A percentile compares a stretch with the other conserved stretches of the same genome.
Conservation (phyloP, 2,329 filamentous ascomycete species). For the Stagonosporopsis tanaceti region DNA sequence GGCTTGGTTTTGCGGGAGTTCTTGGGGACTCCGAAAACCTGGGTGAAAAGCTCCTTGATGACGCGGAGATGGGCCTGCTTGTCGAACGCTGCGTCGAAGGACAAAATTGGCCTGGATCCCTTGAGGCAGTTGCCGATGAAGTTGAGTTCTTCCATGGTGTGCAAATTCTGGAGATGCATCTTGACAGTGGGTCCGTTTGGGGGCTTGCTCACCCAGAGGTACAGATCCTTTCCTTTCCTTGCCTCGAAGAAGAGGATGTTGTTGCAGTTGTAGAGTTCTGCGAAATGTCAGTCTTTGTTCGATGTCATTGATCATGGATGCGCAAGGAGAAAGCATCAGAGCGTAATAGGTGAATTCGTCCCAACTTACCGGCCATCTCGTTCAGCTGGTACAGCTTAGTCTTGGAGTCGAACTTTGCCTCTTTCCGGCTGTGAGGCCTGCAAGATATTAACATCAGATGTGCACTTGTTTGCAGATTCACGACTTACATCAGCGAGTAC, state of each 20-base stretch:
- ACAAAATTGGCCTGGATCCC: conserved; percentile 87
- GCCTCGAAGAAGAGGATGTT: conserved; percentile 96
- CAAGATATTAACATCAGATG: background rate
- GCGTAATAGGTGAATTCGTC: background rate
- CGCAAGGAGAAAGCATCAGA: background rate
- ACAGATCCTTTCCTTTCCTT: conserved; percentile 91
- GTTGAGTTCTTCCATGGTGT: conserved; percentile 96
- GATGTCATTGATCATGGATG: background rate
- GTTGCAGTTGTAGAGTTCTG: conserved; percentile 88
- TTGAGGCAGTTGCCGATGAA: conserved; percentile 98
- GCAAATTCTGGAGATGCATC: conserved; percentile 83
- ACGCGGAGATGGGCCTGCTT: conserved; percentile 79
- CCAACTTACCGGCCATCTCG: conserved; percentile 47
- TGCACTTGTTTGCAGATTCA: no score
- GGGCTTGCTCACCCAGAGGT: conserved; percentile 90
- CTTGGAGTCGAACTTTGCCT: conserved; percentile 97
- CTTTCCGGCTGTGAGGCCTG: conserved; percentile 84
- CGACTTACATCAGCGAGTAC: conserved; percentile 72
- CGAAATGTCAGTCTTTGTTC: conserved; percentile 11
- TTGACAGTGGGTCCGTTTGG: conserved; percentile 82
- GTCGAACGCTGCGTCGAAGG: conserved; percentile 89
- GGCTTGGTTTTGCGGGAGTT: conserved; percentile 90
- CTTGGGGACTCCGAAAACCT: conserved; percentile 91
- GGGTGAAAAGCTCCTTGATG: conserved; percentile 88
- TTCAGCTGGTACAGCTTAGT: conserved; percentile 70